Base-by-base conservation (phyloP, 768 basidiomycete genomes). In the Gelatoporia subvermispora region DNA sequence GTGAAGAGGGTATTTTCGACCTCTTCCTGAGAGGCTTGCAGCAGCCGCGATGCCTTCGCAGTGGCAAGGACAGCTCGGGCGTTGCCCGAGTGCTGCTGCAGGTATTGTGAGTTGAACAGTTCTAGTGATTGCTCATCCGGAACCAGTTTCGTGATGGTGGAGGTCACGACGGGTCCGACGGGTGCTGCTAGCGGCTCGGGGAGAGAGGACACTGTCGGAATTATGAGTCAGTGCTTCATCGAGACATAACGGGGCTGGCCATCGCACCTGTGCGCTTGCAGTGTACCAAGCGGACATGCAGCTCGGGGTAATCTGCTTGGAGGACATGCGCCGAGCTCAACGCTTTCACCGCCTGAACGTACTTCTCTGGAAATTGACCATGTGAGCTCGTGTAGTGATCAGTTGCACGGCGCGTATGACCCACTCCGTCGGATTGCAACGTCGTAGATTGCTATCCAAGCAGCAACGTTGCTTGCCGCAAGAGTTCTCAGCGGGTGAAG, bases 351-450 rank as follows among this genome's bases (percentile, higher is more conserved):
- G 93, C 93, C 57, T 91, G 88, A 31, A 94, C 68, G 51, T 83
- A 81, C 64, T 91, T 90, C 61, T 81, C 93, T 93, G 53, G 7
- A 16, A 39, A 42, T 22, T 35, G 31, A 2, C 5, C 37, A 4
- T 39, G 41, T 28, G 7, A n/a, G n/a, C n/a, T n/a, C n/a, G n/a
- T n/a, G 36, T 18, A 31, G 17, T 8, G 22, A 4, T 47, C 37
- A 39, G 23, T 47, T 35, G 13, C 35, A 35, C n/a, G 35, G 35
- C 9, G 20, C 9, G 39, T 41, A 41, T n/a, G 39, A 72, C 83
- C 62, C 60, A 94, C 93, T 82, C 60, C 87, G 77, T 51, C 90
- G 78, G 41, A 88, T 74, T 23, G 86, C 81, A 17, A 97, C 86
- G 60, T 96, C 93, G 60, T 88, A 95, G 4, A 74, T 71, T 1